These are phyloP conservation scores for Sporisorium graminicola DNA, from an alignment of 1,284 basidiomycete species.

Conservation along the genomic window DNA sequence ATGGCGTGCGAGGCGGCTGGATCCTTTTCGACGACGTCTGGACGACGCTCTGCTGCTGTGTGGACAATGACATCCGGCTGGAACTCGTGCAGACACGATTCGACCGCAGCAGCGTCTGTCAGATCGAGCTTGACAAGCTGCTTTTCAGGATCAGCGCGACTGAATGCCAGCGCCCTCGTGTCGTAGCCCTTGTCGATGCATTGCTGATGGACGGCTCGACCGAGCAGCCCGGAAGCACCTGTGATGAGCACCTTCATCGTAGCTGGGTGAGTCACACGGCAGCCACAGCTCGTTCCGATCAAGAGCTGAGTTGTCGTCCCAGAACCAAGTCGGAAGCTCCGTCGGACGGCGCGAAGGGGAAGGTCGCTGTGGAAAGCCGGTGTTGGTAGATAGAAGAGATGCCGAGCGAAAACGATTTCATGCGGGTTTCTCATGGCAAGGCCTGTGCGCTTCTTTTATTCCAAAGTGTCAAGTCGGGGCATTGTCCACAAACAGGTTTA, in stretches of 20 bases:
- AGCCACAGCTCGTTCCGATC: not conserved
- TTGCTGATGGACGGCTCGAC: conserved; percentile 70
- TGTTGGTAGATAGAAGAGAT: not conserved
- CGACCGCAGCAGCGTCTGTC: conserved; percentile 70
- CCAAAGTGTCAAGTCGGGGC: not conserved
- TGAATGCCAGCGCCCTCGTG: conserved; percentile 69
- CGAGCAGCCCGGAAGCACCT: conserved; percentile 73
- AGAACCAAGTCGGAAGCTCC: not conserved
- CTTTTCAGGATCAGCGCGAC: conserved; percentile 69
- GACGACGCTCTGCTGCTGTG: conserved; percentile 72
- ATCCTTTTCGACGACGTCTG: conserved; percentile 69
- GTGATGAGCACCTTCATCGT: conserved; percentile 69
- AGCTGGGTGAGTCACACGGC: not conserved
- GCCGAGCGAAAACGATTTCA: not conserved
- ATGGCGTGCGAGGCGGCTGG: conserved; percentile 71
- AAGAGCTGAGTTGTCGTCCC: not conserved
- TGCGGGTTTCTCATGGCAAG: not conserved
- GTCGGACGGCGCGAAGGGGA: conserved; percentile 8
- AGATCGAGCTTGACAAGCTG: conserved; percentile 71
- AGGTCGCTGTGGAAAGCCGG: not conserved
- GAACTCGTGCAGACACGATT: conserved; percentile 68
- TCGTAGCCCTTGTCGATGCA: conserved; percentile 42
- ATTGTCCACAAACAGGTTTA: not conserved
- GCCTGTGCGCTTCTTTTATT: not conserved
- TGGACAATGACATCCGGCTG: conserved; percentile 72